phyloP scores from a whole-genome alignment of 805 yeast species.

The Saturnispora galanensis region DNA sequence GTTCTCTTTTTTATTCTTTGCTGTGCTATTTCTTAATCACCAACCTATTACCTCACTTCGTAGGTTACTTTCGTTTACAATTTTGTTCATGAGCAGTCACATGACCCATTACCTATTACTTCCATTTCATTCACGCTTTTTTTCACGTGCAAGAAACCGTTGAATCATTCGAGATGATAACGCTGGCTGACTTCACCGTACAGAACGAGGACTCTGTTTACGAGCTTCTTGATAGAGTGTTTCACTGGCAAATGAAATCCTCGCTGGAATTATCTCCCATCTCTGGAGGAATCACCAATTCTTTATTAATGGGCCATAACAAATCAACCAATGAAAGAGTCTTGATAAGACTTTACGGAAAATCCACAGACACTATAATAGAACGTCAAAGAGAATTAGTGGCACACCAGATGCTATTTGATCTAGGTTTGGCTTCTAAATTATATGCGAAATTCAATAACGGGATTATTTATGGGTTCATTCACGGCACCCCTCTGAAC shows the following conservation, averaged over 20 bases:
- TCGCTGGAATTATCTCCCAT: slow-evolving; percentile 33
- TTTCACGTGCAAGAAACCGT: not conserved
- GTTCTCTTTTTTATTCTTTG: not conserved
- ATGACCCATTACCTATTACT: too few species aligned
- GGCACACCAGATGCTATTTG: slow-evolving; percentile 53
- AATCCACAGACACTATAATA: slow-evolving; percentile 61
- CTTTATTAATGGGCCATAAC: slow-evolving; percentile 37
- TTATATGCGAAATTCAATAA: slow-evolving; percentile 59
- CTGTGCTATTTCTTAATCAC: not conserved
- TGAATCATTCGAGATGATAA: not conserved
- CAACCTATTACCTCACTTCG: not conserved
- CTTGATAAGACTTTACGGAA: slow-evolving; percentile 63
- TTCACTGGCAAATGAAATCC: slow-evolving; percentile 15
- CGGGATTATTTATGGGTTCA: slow-evolving; percentile 63
- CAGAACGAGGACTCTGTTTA: not conserved
- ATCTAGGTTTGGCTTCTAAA: slow-evolving; percentile 56
- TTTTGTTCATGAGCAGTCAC: too few species aligned
- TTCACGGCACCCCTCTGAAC: slow-evolving; percentile 52
- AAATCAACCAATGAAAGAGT: slow-evolving; percentile 29
- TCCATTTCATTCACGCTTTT: not conserved
- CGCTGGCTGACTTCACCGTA: not conserved
- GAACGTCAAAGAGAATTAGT: slow-evolving; percentile 69
- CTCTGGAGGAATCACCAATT: slow-evolving; percentile 58
- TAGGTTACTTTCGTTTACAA: not conserved
- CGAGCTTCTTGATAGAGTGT: not conserved